These are phyloP conservation scores for Nasturtium officinale DNA, from an alignment of 345 rosid genomes.

Conservation along the genomic window DNA sequence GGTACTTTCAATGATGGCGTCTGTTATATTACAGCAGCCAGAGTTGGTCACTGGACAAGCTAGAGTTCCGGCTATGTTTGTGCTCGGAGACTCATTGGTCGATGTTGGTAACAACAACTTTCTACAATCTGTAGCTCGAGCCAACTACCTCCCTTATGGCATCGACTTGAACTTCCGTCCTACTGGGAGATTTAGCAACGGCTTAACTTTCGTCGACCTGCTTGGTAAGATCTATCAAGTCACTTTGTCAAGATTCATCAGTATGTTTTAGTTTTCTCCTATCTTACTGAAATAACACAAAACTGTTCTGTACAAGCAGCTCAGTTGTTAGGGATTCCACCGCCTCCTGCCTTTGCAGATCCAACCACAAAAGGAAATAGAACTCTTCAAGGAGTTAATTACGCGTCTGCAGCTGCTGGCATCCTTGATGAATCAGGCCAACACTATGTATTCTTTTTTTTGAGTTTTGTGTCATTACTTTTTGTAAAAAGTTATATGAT, in stretches of 20 bases:
- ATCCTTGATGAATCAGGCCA: slow-evolving; percentile 79
- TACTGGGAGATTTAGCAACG: slow-evolving; percentile 82
- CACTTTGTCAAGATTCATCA: neutral
- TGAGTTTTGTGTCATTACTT: slow-evolving; percentile 13
- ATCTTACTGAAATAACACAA: slow-evolving; percentile 18
- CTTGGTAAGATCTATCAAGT: slow-evolving; percentile 50
- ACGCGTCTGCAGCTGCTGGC: slow-evolving; percentile 93
- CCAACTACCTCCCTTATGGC: slow-evolving; percentile 83
- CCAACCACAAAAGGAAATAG: slow-evolving; percentile 59
- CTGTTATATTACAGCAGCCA: slow-evolving; percentile 38
- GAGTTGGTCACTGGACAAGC: slow-evolving; percentile 41
- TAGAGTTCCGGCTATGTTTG: slow-evolving; percentile 69
- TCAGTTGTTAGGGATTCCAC: slow-evolving; percentile 59
- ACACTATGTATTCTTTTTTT: slow-evolving; percentile 54
- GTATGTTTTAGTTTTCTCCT: neutral
- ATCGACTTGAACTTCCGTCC: slow-evolving; percentile 68
- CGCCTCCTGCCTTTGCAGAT: slow-evolving; percentile 68
- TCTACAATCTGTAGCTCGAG: slow-evolving; percentile 61
- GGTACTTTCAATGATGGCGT: slow-evolving; percentile 4
- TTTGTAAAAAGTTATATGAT: neutral
- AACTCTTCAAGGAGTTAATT: slow-evolving; percentile 72
- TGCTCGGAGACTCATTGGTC: slow-evolving; percentile 85
- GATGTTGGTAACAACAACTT: slow-evolving; percentile 85
- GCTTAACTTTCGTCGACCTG: slow-evolving; percentile 65
- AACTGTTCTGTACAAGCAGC: slow-evolving; percentile 47